Evolutionary conservation across 345 rosid genomes (phyloP).

Genomic region (Citrus sp.): DNA sequence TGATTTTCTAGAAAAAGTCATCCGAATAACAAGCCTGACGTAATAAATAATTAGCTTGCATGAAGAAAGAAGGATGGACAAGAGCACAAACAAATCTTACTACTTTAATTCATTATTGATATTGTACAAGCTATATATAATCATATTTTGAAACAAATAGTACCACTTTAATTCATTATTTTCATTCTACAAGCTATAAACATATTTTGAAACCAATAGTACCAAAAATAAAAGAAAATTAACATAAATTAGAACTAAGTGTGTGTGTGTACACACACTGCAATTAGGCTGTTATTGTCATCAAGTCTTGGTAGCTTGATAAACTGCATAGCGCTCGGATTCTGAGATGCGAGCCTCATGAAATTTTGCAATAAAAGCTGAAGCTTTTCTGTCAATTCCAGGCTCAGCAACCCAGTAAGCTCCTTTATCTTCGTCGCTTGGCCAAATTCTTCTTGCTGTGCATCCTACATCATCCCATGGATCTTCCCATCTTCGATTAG

Average conservation of each 20-base stretch:
- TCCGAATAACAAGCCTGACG: background rate
- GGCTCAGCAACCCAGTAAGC: slow-evolving; percentile 41
- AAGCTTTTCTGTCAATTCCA: slow-evolving; percentile 36
- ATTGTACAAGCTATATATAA: background rate
- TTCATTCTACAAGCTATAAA: background rate
- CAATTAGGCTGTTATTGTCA: background rate
- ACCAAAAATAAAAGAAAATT: too few species aligned
- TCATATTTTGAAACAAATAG: background rate
- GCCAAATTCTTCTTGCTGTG: slow-evolving; percentile 20
- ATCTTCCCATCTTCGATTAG: slow-evolving; percentile 18
- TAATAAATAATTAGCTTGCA: too few species aligned
- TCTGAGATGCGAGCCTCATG: slow-evolving; percentile 46
- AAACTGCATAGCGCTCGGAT: slow-evolving; percentile 34
- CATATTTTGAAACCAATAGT: background rate
- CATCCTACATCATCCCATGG: slow-evolving; percentile 8
- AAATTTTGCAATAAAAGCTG: slow-evolving; percentile 51
- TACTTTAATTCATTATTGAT: background rate
- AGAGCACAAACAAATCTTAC: background rate
- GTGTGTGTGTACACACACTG: too few species aligned
- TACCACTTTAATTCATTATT: too few species aligned
- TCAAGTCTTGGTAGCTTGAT: background rate
- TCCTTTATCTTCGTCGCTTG: slow-evolving; percentile 42
- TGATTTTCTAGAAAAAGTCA: background rate
- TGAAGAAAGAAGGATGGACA: background rate
- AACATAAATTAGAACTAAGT: too few species aligned